phyloP scores from a whole-genome alignment of 768 basidiomycete genomes.

The Russula sp. region DNA sequence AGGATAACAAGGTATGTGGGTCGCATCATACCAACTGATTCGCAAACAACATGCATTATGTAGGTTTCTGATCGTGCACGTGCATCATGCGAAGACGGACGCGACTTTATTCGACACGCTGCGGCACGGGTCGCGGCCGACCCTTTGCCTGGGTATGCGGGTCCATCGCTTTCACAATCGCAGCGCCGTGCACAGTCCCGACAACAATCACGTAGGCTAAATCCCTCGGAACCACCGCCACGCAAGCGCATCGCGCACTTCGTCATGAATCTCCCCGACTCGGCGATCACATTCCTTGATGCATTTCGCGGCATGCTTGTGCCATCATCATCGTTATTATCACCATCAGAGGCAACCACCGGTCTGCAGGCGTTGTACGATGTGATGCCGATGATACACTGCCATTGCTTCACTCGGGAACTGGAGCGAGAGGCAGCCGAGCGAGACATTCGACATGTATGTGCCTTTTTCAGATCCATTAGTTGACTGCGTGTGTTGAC shows the following conservation, averaged over 20 bases:
- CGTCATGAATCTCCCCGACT: slow-evolving; percentile 97
- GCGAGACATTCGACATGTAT: slow-evolving; percentile 74
- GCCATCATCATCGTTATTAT: slow-evolving; percentile 29
- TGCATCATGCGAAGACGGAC: slow-evolving; percentile 78
- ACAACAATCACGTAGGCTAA: slow-evolving; percentile 28
- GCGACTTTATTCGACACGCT: slow-evolving; percentile 68
- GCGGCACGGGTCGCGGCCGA: slow-evolving; percentile 48
- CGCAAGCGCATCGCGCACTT: slow-evolving; percentile 72
- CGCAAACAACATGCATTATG: slow-evolving; percentile 5
- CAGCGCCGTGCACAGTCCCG: slow-evolving; percentile 40
- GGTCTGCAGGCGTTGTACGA: slow-evolving; percentile 33
- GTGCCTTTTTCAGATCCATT: slow-evolving; percentile 27
- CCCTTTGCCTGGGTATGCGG: slow-evolving; percentile 59
- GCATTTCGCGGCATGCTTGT: slow-evolving; percentile 73
- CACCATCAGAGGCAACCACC: slow-evolving; percentile 34
- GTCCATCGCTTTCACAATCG: slow-evolving; percentile 31
- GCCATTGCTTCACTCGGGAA: slow-evolving; percentile 93
- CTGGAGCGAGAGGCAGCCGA: slow-evolving; percentile 60
- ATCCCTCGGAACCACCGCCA: slow-evolving; percentile 26
- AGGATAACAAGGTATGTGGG: slow-evolving; percentile 64
- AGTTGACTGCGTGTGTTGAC: slow-evolving; percentile 11
- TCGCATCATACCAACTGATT: not conserved
- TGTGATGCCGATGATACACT: slow-evolving; percentile 86
- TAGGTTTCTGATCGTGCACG: slow-evolving; percentile 70
- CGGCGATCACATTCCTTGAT: slow-evolving; percentile 84